These are phyloP conservation scores for Elsinoe ampelina DNA, from an alignment of 2,329 filamentous ascomycete species.

Conservation along the genomic window DNA sequence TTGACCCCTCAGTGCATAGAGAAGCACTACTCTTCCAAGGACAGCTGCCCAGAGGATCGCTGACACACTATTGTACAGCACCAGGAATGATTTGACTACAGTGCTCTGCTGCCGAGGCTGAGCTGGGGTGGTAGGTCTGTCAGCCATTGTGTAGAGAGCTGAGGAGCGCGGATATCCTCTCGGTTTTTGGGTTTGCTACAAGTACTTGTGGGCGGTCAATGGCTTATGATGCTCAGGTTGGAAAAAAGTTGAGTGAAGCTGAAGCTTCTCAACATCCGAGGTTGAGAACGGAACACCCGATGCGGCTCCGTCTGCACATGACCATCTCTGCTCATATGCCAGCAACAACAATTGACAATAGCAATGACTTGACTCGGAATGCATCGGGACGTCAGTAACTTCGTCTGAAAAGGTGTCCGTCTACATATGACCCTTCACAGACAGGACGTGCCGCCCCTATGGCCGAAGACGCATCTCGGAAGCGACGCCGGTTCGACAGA, in stretches of 20 bases:
- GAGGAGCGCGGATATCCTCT: no score
- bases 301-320: no score
- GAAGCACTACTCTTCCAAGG: conserved; percentile 57
- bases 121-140: background rate
- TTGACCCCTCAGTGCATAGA: conserved; percentile 37
- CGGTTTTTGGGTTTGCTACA: no score
- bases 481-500: conserved; percentile 14
- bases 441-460: background rate
- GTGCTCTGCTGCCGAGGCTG: conserved; percentile 1
- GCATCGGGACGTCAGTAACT: background rate
- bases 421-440: background rate
- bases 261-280: background rate
- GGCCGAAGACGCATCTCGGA: background rate
- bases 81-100: conserved; percentile 54
- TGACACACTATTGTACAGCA: conserved; percentile 75
- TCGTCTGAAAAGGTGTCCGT: background rate
- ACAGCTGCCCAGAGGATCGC: conserved; percentile 70
- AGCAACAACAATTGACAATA: no score
- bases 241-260: background rate
- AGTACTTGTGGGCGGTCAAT: background rate
- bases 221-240: background rate
- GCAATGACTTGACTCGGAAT: no score
- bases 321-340: no score
- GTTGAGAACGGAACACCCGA: background rate
- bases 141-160: background rate